These are phyloP conservation scores for Penicillium fuscoglaucum DNA, from an alignment of 2,329 filamentous ascomycete species.

Conservation along the genomic window DNA sequence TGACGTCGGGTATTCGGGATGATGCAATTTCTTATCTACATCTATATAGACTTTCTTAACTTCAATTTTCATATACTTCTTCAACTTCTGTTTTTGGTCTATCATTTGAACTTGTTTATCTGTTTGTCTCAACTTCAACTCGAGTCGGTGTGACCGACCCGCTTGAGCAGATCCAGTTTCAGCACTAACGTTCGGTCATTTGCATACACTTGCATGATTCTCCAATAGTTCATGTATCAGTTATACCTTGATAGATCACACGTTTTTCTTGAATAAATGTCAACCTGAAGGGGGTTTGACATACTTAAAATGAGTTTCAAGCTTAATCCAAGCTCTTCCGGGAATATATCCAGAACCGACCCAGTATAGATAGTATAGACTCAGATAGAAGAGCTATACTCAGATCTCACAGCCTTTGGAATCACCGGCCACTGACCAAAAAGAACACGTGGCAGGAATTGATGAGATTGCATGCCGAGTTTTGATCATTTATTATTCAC, in stretches of 20 bases:
- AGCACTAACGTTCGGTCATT: slow-evolving; percentile 6
- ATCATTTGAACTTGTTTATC: neutral
- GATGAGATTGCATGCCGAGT: neutral
- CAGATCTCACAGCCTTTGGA: too few relatives aligned
- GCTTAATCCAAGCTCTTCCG: neutral
- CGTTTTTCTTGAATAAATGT: neutral
- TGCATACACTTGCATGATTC: slow-evolving; percentile 6
- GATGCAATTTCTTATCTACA: slow-evolving; percentile 15
- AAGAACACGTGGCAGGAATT: neutral
- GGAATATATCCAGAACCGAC: neutral
- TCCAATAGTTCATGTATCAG: neutral
- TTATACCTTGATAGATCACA: neutral
- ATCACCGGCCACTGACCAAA: neutral
- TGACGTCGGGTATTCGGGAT: slow-evolving; percentile 24
- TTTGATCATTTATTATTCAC: neutral
- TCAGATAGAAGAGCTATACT: neutral
- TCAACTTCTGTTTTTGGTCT: neutral
- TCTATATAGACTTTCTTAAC: neutral
- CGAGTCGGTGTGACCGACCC: slow-evolving; percentile 13
- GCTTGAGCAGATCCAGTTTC: slow-evolving; percentile 4
- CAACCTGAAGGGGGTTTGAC: neutral
- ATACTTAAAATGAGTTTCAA: too few relatives aligned
- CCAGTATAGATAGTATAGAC: too few relatives aligned
- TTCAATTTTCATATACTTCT: neutral
- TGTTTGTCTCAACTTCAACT: neutral